These are phyloP conservation scores for Apiospora sp. DNA, from an alignment of 2,329 filamentous ascomycete genomes.

Conservation along the genomic window DNA sequence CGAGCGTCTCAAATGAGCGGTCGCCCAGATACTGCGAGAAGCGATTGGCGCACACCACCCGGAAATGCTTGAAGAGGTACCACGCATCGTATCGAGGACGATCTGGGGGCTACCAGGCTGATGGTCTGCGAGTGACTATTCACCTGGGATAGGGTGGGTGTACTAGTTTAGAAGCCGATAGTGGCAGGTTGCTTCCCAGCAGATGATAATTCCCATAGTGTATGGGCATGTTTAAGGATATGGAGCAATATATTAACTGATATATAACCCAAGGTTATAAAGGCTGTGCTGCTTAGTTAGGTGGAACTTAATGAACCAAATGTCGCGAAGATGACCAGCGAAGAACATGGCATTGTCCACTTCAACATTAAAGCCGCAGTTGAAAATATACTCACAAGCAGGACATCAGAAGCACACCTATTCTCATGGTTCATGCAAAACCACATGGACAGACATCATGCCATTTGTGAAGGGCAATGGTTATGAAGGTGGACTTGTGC, in stretches of 20 bases:
- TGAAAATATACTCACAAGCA: neutral
- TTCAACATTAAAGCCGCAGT: neutral
- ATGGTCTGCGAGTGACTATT: neutral
- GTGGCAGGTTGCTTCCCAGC: neutral
- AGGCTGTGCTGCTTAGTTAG: neutral
- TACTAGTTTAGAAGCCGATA: neutral
- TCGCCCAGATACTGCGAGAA: neutral
- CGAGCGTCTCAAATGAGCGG: neutral
- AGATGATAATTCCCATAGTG: neutral
- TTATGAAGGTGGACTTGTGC: neutral
- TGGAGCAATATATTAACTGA: neutral
- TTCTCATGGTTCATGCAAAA: constrained; percentile 12
- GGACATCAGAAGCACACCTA: neutral
- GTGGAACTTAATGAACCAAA: neutral
- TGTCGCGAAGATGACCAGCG: neutral
- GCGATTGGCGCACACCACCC: neutral
- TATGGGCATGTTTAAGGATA: neutral
- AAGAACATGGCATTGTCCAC: neutral
- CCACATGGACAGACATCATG: constrained; percentile 1
- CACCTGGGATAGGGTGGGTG: neutral
- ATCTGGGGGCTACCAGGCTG: neutral
- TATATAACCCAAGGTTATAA: neutral
- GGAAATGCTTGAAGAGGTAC: neutral
- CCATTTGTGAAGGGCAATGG: neutral
- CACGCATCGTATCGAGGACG: neutral